phyloP scores from a whole-genome alignment of 2,329 filamentous ascomycete genomes.

The Penicillium palitans region DNA sequence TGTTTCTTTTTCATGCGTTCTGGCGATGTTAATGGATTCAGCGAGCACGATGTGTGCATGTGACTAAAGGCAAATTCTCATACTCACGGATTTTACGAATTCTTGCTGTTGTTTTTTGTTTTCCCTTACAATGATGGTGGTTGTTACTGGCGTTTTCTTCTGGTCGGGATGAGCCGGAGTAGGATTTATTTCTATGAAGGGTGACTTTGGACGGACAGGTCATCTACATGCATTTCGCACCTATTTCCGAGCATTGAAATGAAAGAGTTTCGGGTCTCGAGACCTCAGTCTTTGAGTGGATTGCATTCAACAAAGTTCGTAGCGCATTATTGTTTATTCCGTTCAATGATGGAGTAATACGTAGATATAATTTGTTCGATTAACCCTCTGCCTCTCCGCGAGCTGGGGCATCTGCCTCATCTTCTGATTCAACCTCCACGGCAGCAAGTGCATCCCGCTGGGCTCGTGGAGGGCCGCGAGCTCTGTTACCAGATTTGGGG shows the following conservation, averaged over 20 bases:
- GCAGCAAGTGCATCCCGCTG: slow-evolving; percentile 35
- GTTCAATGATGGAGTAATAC: not conserved
- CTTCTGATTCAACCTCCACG: slow-evolving; percentile 35
- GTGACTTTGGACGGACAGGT: not conserved
- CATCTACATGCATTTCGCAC: slow-evolving; percentile 4
- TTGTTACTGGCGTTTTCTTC: not conserved
- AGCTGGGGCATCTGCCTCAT: slow-evolving; percentile 24
- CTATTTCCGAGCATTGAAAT: slow-evolving; percentile 2
- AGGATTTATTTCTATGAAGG: slow-evolving; percentile 2
- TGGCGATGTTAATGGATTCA: slow-evolving; percentile 3
- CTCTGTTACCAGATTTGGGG: slow-evolving; percentile 8
- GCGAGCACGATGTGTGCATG: slow-evolving; percentile 2
- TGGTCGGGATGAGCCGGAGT: not conserved
- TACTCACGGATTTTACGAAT: slow-evolving; percentile 11
- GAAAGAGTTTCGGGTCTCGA: slow-evolving; percentile 1
- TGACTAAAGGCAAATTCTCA: not conserved
- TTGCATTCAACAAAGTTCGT: not conserved
- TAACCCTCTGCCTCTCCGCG: slow-evolving; percentile 25
- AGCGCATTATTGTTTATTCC: not conserved
- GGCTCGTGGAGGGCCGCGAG: slow-evolving; percentile 19
- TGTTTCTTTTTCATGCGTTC: slow-evolving; percentile 3
- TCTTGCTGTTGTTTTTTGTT: slow-evolving; percentile 3
- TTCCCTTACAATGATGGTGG: not conserved
- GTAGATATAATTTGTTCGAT: not conserved
- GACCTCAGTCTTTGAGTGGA: not conserved